A percentile compares a stretch with the other conserved stretches of the same genome.
phyloP scores from a whole-genome alignment of 495 filamentous ascomycete genomes.

The Friedmanniomyces endolithicus region DNA sequence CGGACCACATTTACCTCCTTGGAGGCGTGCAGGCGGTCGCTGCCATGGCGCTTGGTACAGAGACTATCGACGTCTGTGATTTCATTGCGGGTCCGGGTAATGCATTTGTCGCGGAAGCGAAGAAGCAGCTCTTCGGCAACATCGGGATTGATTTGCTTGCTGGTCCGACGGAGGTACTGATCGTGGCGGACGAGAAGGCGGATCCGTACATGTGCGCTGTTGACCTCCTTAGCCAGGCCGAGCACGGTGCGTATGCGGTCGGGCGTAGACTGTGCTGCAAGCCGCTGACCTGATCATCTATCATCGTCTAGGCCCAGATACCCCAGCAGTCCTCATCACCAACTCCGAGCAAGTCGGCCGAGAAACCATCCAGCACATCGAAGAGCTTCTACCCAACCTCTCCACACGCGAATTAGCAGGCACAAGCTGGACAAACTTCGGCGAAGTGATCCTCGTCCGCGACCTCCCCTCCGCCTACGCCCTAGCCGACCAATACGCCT shows the following conservation, averaged over 20 bases:
- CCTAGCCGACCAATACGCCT: slow-evolving; percentile 41
- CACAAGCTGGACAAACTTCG: slow-evolving; percentile 37
- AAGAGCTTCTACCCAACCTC: slow-evolving; percentile 33
- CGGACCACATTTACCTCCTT: slow-evolving; percentile 41
- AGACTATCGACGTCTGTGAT: slow-evolving; percentile 41
- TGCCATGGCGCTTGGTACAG: slow-evolving; percentile 57
- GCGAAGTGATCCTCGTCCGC: slow-evolving; percentile 38
- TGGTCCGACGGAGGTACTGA: slow-evolving; percentile 44
- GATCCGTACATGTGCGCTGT: slow-evolving; percentile 41
- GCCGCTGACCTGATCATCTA: no score
- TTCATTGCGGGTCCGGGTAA: slow-evolving; percentile 46
- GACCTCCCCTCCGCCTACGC: slow-evolving; percentile 37
- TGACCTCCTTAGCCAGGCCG: slow-evolving; percentile 41
- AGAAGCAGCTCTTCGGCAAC: slow-evolving; percentile 42
- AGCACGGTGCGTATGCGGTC: slow-evolving; percentile 28
- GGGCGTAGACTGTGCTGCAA: neutral
- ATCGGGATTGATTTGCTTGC: slow-evolving; percentile 44
- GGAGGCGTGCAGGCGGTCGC: slow-evolving; percentile 46
- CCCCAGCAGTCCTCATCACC: slow-evolving; percentile 25
- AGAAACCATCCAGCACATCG: slow-evolving; percentile 31
- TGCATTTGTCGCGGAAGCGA: slow-evolving; percentile 43
- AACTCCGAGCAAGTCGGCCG: slow-evolving; percentile 29
- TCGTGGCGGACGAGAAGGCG: slow-evolving; percentile 38
- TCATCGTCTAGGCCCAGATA: slow-evolving; percentile 30
- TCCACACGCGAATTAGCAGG: slow-evolving; percentile 35